Evolutionary conservation across 2,329 filamentous ascomycete genomes (phyloP), one percentile per base, ranked within the genome.

Genomic region (Trichophyton verrucosum): DNA sequence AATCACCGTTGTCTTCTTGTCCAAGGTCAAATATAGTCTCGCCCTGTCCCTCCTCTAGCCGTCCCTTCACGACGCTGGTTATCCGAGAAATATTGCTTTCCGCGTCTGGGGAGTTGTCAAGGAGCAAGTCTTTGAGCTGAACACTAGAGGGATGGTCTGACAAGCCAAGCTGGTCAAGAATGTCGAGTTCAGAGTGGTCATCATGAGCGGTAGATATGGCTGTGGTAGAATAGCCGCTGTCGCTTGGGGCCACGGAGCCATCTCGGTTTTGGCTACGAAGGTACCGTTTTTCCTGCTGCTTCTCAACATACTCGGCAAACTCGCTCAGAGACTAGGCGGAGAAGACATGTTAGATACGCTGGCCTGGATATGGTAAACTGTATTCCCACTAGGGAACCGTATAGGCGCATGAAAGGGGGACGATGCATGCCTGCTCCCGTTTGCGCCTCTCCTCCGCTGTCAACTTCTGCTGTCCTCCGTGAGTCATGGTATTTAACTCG

Each of bases 271-370:
- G 61, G 76, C 72, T 46, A 73, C 72, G 47, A 74, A 75, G 55
- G 65, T 71, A 68, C 47, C 75, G 74, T 27, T 69, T 72, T 24
- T 86, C 85, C 74, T 97, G 94, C 73, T 97, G 91, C 72, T 91
- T 88, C 74, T 97, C 91, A 66, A 96, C 94, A 70, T 96, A 97
- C 70, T 99, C 94, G 73, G 91, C 91, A 72, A 99, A 99, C 68
- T 97, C 94, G 77, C 88, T 94, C 61, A 99, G 81, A 11, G 92
- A 91, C 83, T 86, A 61, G 11, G 27, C 15, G 57, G 58, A 8
- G 5, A 3, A n/a, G 22, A 22, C 4, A 20, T 56, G 36, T 57
- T 42, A 42, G 55, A 24, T 27, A 42, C 9, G 30, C 4, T 53
- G 59, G 60, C 20, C 60, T 55, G 53, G 15, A 22, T 36, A n/a